Evolutionary conservation across 1,284 basidiomycete genomes (phyloP).

Genomic region (Fomitopsis betulina): DNA sequence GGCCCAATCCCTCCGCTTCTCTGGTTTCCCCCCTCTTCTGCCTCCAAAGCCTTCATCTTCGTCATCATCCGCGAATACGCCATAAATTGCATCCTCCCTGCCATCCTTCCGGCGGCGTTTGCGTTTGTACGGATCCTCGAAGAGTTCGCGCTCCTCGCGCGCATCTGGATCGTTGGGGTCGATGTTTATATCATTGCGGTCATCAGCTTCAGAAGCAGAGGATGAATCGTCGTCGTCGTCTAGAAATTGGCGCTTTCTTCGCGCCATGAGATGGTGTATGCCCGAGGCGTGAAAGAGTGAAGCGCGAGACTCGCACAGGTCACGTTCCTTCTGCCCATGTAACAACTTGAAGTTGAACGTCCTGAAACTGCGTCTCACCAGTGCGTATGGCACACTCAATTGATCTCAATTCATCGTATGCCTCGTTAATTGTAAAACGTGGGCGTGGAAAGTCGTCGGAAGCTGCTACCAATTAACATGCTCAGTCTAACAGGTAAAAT

Average conservation of each 20-base stretch:
- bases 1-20: constrained; percentile 57
- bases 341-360: no score
- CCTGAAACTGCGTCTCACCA: no score
- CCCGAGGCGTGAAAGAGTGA: no score
- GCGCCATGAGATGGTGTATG: constrained; percentile 52
- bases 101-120: constrained; percentile 62
- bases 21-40: constrained; percentile 18
- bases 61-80: constrained; percentile 77
- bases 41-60: constrained; percentile 41
- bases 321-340: no score
- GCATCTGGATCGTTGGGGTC: constrained; percentile 63
- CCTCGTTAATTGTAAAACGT: no score
- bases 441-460: no score
- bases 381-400: no score
- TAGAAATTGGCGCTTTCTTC: constrained; percentile 75
- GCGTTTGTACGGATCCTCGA: constrained; percentile 73
- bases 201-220: constrained; percentile 43
- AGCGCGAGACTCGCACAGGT: no score
- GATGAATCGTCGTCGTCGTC: constrained; percentile 71
- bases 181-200: constrained; percentile 33
- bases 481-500: no score
- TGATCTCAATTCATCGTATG: no score
- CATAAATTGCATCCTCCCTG: constrained; percentile 79
- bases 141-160: constrained; percentile 74
- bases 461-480: no score